Evolutionary conservation across 306 rosid genomes (phyloP), one percentile per base, ranked within the genome.

Genomic region (Fragaria vesca): DNA sequence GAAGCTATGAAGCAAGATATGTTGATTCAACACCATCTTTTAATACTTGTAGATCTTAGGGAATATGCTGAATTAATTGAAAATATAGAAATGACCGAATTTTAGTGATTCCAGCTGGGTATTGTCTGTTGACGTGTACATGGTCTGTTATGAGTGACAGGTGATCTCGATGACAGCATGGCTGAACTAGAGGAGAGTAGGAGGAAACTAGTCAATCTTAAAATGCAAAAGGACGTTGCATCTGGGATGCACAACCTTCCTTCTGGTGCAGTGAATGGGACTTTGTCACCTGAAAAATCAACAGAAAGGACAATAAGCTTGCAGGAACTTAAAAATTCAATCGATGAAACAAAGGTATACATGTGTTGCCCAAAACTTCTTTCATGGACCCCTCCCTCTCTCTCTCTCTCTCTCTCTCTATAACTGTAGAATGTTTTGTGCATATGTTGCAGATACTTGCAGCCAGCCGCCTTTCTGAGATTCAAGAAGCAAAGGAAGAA

Each of bases 131-230:
- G 87, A 79, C 38, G 55, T 78, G 73, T 71, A 10, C 57, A 72
- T 75, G 55, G 76, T 73, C 47, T 79, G 18, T 88, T 79, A 40
- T 72, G 83, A 74, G 63, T 82, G 78, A 85, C 74, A 95, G 99
- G 90, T 58, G 99, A 95, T 82, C 86, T 95, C 69, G 97, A 95
- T 51, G 99, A 95, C 87, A 79, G 81, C 76, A 83, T 85, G 88
- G 85, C 90, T 60, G 97, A 91, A 83, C 93, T 95, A 73, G 99
- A 95, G 83, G 97, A 91, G 83, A 85, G 92, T 78, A 85, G 99
- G 84, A 88, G 97, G 86, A 95, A 91, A 85, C 85, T 95, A 73
- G 89, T 91, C 82, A 95, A 87, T 89, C 87, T 93, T 47, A 85
- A 85, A 89, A 91, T 91, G 99, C 96, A 89, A 84, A 95, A 91